Conservation (phyloP, 495 filamentous ascomycete species). For the Penicillium nucicola region DNA sequence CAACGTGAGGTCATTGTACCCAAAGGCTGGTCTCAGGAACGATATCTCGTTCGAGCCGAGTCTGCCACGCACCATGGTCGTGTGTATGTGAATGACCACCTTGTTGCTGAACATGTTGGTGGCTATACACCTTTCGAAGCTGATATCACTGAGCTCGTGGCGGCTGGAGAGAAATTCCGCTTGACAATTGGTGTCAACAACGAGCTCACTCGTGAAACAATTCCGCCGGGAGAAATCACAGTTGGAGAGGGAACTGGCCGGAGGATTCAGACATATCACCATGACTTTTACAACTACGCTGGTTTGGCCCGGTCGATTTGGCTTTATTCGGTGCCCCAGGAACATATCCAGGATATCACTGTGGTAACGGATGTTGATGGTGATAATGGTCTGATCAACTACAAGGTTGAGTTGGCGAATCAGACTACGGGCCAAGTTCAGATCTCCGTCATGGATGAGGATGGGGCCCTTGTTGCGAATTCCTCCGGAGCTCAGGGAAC, state of each 20-base stretch:
- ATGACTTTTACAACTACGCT: conserved; percentile 7
- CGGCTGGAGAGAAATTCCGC: conserved; percentile 1
- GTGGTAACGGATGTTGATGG: conserved; percentile 1
- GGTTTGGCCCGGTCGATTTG: conserved; percentile 3
- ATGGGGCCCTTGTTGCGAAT: not conserved
- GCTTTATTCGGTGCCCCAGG: not conserved
- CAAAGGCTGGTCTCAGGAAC: conserved; percentile 4
- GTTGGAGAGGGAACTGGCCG: not conserved
- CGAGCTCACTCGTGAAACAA: conserved; percentile 1
- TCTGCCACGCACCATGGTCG: conserved; percentile 1
- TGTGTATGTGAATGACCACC: conserved; percentile 1
- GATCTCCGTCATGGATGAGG: not conserved
- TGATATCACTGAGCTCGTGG: not conserved
- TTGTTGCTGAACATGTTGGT: conserved; percentile 2
- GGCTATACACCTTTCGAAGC: conserved; percentile 6
- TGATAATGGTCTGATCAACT: not conserved
- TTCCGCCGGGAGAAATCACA: not conserved
- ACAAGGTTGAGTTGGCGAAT: not conserved
- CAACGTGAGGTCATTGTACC: conserved; percentile 3
- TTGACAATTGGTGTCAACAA: conserved; percentile 6
- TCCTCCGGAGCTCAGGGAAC: not conserved
- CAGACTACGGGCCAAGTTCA: not conserved
- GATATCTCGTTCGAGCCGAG: conserved; percentile 3
- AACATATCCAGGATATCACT: conserved; percentile 3
- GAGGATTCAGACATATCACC: conserved; percentile 1